A percentile compares a stretch with the other conserved stretches of the same genome.
Conservation (phyloP, 441 rosid species). For the Eugenia klotzschiana region DNA sequence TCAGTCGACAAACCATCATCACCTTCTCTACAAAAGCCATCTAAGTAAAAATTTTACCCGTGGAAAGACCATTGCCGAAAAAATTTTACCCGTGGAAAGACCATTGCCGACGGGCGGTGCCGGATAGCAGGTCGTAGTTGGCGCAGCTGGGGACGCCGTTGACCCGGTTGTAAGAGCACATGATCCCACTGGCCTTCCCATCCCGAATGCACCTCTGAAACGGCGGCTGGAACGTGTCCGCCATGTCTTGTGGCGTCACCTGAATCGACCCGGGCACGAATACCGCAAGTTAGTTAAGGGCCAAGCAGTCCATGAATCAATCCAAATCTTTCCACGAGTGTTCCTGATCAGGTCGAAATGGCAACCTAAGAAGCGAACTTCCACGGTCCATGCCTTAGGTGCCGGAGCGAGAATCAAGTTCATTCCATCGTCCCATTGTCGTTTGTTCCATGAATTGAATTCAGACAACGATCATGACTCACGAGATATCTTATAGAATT, state of each 20-base stretch:
- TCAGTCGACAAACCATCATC: background rate
- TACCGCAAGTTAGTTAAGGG: background rate
- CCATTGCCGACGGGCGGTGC: slow-evolving; percentile 59
- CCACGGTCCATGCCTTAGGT: background rate
- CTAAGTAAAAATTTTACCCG: slow-evolving; percentile 39
- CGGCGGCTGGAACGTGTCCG: slow-evolving; percentile 86
- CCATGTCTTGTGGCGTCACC: slow-evolving; percentile 67
- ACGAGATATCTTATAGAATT: background rate
- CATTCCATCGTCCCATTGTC: too few relatives aligned
- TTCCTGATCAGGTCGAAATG: background rate
- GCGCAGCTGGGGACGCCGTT: slow-evolving; percentile 86
- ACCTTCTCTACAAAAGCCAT: background rate
- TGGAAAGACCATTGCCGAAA: slow-evolving; percentile 52
- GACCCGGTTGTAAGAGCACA: slow-evolving; percentile 80
- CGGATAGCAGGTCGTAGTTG: slow-evolving; percentile 44
- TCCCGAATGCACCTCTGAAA: slow-evolving; percentile 58
- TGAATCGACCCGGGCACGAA: background rate
- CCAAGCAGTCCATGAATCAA: background rate
- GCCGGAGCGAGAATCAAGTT: too few relatives aligned
- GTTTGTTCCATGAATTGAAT: background rate
- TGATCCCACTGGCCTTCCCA: slow-evolving; percentile 68
- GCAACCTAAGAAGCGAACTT: background rate
- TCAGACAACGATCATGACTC: background rate
- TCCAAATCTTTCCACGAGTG: background rate
- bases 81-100: slow-evolving; percentile 76